Conservation (phyloP, 495 filamentous ascomycete genomes). For the Penicillium longicatenatum region DNA sequence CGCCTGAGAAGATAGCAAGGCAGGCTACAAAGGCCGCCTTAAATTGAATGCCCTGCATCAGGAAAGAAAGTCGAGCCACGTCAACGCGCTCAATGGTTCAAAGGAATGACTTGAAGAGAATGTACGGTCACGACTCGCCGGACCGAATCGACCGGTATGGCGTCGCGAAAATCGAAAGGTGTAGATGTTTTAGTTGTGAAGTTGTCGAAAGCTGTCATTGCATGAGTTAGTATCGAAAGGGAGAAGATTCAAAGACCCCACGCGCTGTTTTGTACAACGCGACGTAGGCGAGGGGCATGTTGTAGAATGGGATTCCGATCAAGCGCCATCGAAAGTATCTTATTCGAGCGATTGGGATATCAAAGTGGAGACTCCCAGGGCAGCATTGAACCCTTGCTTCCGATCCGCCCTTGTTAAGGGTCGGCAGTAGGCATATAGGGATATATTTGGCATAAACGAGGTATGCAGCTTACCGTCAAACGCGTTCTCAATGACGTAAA, state of each 20-base stretch:
- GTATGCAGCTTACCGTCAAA: constrained; percentile 27
- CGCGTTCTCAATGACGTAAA: constrained; percentile 28
- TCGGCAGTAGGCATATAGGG: constrained; percentile 2
- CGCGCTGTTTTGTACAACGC: constrained; percentile 8
- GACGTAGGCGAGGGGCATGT: constrained; percentile 7
- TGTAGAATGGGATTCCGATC: constrained; percentile 19
- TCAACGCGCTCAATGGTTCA: constrained; percentile 15
- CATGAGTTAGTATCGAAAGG: constrained; percentile 19
- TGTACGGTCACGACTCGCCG: constrained; percentile 18
- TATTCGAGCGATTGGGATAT: constrained; percentile 19
- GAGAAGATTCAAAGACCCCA: background rate
- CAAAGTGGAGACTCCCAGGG: constrained; percentile 19
- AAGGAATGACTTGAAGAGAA: constrained; percentile 16
- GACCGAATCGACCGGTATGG: constrained; percentile 28
- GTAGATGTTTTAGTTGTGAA: background rate
- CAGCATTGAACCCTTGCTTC: constrained; percentile 30
- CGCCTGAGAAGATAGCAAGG: constrained; percentile 36
- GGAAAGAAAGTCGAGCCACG: constrained; percentile 15
- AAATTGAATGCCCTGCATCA: constrained; percentile 28
- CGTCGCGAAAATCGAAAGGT: constrained; percentile 6
- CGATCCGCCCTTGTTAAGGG: constrained; percentile 12
- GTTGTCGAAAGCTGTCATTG: constrained; percentile 10
- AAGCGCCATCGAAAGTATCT: constrained; percentile 14
- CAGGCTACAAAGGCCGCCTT: constrained; percentile 29
- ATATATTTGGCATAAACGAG: constrained; percentile 9